Conservation (phyloP, 192 early-diverging fungal species). For the Podila horticola region DNA sequence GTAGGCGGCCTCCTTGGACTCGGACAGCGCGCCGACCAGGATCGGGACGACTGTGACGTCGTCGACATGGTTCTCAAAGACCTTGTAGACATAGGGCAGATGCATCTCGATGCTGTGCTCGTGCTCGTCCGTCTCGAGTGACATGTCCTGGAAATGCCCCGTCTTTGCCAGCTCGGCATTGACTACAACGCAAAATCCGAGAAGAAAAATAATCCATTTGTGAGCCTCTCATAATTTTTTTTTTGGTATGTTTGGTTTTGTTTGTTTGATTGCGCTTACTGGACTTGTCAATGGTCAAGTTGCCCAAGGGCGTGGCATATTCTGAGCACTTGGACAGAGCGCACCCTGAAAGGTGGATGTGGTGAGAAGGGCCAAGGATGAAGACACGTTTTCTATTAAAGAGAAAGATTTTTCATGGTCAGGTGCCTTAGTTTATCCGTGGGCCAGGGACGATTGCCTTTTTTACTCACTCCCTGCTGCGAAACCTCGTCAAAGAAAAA, state of each 20-base stretch:
- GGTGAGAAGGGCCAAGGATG: slow-evolving; percentile 94
- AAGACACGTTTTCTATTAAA: slow-evolving; percentile 79
- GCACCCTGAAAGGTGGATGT: slow-evolving; percentile 82
- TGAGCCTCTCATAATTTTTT: too few relatives aligned
- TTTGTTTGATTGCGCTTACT: not conserved
- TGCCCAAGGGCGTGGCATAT: slow-evolving; percentile 92
- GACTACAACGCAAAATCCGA: slow-evolving; percentile 41
- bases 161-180: slow-evolving; percentile 72
- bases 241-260: not conserved
- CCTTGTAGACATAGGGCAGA: slow-evolving; percentile 87
- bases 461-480: not conserved
- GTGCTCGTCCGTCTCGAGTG: slow-evolving; percentile 77
- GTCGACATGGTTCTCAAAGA: slow-evolving; percentile 72
- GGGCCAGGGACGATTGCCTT: too few relatives aligned
- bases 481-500: not conserved
- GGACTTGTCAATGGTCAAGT: slow-evolving; percentile 72
- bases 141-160: slow-evolving; percentile 77
- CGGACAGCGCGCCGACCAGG: slow-evolving; percentile 80
- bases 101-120: slow-evolving; percentile 99
- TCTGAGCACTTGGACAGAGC: slow-evolving; percentile 76
- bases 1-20: slow-evolving; percentile 70
- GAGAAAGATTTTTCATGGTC: not conserved
- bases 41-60: slow-evolving; percentile 87
- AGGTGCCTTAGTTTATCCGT: not conserved
- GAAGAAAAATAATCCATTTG: not conserved